Conservation (phyloP, 257 asterid species). For the Vinca minor region DNA sequence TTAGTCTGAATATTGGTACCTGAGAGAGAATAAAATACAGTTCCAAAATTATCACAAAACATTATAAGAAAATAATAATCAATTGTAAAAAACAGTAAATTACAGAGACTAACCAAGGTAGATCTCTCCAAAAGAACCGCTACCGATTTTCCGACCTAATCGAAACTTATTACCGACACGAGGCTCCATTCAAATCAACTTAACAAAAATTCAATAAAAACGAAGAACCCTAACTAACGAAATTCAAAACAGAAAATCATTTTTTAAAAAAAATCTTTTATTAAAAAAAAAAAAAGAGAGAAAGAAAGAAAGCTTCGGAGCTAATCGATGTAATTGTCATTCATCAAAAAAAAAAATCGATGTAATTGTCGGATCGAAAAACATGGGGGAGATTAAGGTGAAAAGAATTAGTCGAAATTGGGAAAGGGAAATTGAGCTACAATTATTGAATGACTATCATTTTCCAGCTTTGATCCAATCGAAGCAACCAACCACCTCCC, state of each 20-base stretch:
- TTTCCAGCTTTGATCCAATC: conserved; percentile 18
- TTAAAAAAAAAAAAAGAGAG: too few species aligned
- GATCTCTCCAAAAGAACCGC: conserved; percentile 95
- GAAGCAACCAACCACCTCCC: conserved; percentile 6
- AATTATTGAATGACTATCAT: neutral
- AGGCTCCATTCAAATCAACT: conserved; percentile 59
- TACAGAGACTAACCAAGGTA: conserved; percentile 50
- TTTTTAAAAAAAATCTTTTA: neutral
- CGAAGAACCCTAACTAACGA: conserved; percentile 11
- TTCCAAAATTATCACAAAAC: conserved; percentile 3
- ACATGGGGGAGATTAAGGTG: neutral
- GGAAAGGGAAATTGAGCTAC: neutral
- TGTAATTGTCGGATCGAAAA: neutral
- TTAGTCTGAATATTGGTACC: conserved; percentile 77
- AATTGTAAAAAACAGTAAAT: conserved; percentile 1
- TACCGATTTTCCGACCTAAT: conserved; percentile 79
- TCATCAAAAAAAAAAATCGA: too few species aligned
- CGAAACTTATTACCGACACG: conserved; percentile 80
- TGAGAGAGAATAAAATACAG: conserved; percentile 18
- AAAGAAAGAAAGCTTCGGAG: neutral
- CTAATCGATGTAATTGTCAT: too few species aligned
- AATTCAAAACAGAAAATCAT: neutral
- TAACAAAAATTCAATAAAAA: conserved; percentile 8
- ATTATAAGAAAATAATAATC: neutral
- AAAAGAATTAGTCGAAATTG: neutral